Evolutionary conservation across 305 asterid species (phyloP), one percentile per base, ranked within the genome.

Genomic region (Striga hermonthica): DNA sequence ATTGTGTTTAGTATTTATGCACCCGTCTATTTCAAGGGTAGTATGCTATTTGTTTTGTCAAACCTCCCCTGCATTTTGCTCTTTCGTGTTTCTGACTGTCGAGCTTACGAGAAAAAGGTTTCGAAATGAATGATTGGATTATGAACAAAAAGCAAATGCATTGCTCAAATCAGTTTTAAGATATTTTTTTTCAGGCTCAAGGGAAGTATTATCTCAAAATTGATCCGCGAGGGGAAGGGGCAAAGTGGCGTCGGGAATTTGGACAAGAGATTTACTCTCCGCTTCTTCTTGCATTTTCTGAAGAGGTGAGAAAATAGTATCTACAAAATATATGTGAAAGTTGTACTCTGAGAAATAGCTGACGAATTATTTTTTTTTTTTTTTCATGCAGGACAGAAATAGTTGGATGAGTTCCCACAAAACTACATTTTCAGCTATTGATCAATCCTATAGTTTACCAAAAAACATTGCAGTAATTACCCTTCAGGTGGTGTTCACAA

Each of bases 251-350:
- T 43, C 87, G 99, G 43, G 80, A 88, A 31, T 82, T 79, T 74
- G 99, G 96, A 16, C 99, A 91, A 75, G 95, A 91, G 78, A 74
- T 91, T 48, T 89, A 91, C 75, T 91, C 98, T 75, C 98, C 98
- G 13, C 81, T 93, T 61, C 96, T 93, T 73, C 79, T 90, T 72
- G 96, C 99, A 68, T 90, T 94, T 80, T 69, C 91, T 44, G 91
- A 88, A 76, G 95, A 86, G 87, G 99, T 85, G 68, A 52, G 77
- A 53, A 14, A 34, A 54, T 65, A 16, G 3, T 8, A 16, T 16
- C 28, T 50, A 53, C 36, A 31, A 12, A 60, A 15, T 61, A 49
- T 60, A 13, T 12, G 4, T 59, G 50, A 43, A 63, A 63, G 63
- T 31, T 43, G 59, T 61, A 28, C 48, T 60, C 68, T n/a, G 7